Evolutionary conservation across 108 stramenopile genomes (phyloP).

Genomic region (Stephanodiscus triporus): DNA sequence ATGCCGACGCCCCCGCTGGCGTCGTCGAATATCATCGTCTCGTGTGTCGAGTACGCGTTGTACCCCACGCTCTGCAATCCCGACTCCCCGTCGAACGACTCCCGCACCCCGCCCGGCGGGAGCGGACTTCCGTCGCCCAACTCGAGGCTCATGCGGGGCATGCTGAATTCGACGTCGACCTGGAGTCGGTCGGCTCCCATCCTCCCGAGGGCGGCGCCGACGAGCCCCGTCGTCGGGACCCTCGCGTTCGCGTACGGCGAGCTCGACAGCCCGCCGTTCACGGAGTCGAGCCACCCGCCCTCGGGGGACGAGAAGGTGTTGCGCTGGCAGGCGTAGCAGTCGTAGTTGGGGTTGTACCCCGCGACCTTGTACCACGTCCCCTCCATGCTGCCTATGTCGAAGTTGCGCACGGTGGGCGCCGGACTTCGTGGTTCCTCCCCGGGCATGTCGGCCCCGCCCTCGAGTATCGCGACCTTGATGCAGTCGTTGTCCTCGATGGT

Average conservation of each 20-base stretch:
- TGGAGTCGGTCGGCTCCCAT: constrained; percentile 59
- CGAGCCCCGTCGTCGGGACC: constrained; percentile 31
- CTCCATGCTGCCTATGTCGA: constrained; percentile 82
- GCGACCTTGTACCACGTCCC: constrained; percentile 97
- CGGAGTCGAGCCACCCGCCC: constrained; percentile 25
- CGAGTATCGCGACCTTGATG: constrained; percentile 95
- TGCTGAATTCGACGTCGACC: constrained; percentile 90
- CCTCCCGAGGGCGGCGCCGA: constrained; percentile 35
- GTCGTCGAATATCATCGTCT: constrained; percentile 88
- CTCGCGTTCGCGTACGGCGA: constrained; percentile 12
- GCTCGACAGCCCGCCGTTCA: constrained; percentile 2
- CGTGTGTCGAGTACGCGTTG: constrained; percentile 83
- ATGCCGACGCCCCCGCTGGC: constrained; percentile 14
- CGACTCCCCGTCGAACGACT: constrained; percentile 40
- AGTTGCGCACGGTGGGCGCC: constrained; percentile 76
- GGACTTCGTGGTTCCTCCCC: constrained; percentile 84
- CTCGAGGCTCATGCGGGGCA: constrained; percentile 71
- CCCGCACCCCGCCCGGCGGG: constrained; percentile 72
- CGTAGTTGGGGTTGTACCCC: constrained; percentile 97
- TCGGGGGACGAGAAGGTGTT: constrained; percentile 88
- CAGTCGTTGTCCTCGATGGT: constrained; percentile 97
- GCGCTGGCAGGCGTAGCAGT: constrained; percentile 96
- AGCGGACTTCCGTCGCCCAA: constrained; percentile 84
- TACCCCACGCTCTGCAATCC: constrained; percentile 75
- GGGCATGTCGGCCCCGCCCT: constrained; percentile 79